Conservation (phyloP, 768 basidiomycete genomes). For the Kwoniella mangroviensis region DNA sequence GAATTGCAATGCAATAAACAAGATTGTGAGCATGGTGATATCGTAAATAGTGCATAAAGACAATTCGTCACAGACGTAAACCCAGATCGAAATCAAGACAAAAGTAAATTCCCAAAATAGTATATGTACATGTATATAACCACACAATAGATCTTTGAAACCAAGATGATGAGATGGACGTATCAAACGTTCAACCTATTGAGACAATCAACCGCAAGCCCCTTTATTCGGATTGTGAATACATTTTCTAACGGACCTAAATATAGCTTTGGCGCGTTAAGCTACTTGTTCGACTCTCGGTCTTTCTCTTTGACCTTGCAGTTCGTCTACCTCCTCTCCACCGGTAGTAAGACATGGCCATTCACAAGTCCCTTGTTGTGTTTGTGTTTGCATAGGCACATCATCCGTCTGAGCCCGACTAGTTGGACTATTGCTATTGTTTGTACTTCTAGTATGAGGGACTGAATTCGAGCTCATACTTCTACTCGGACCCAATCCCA, state of each 20-base stretch:
- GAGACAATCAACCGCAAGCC: neutral
- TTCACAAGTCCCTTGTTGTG: constrained; percentile 9
- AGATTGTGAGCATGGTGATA: too few relatives aligned
- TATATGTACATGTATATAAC: neutral
- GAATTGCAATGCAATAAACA: too few relatives aligned
- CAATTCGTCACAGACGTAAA: neutral
- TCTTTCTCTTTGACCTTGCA: neutral
- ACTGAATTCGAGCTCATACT: constrained; percentile 1
- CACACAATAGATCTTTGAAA: neutral
- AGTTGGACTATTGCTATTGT: neutral
- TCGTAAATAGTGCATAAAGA: neutral
- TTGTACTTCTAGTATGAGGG: neutral
- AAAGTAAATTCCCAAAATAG: neutral
- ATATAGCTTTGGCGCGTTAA: neutral
- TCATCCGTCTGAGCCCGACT: too few relatives aligned
- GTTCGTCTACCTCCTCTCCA: constrained; percentile 13
- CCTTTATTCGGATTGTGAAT: too few relatives aligned
- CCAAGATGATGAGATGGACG: neutral
- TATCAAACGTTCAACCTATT: constrained; percentile 7
- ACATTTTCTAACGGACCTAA: too few relatives aligned
- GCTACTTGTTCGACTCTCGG: neutral
- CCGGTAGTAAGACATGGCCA: constrained; percentile 24
- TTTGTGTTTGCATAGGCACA: neutral
- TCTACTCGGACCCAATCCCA: neutral
- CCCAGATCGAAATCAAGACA: too few relatives aligned